Conservation (phyloP, 768 basidiomycete genomes). For the Imleria badia region DNA sequence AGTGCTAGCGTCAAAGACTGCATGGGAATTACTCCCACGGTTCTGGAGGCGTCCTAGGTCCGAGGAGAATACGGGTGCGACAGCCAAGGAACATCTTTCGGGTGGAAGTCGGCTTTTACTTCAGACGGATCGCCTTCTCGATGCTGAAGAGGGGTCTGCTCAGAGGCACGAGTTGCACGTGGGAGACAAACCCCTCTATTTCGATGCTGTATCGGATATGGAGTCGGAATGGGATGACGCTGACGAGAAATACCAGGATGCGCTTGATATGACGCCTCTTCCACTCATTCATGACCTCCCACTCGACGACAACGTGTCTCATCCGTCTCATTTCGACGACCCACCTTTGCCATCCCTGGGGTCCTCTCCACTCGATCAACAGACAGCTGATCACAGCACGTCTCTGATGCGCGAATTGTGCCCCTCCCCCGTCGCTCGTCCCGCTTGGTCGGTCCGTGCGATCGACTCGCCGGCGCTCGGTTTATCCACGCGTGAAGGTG, state of each 20-base stretch:
- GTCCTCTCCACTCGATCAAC: slow-evolving; percentile 7
- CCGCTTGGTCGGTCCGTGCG: slow-evolving; percentile 33
- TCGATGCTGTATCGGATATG: slow-evolving; percentile 17
- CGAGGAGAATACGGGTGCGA: background rate
- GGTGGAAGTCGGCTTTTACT: background rate
- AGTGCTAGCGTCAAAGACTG: slow-evolving; percentile 20
- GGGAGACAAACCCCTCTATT: slow-evolving; percentile 4
- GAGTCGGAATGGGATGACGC: slow-evolving; percentile 27
- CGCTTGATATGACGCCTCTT: slow-evolving; percentile 28
- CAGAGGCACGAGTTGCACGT: background rate
- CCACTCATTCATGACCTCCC: slow-evolving; percentile 20
- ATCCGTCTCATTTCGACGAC: slow-evolving; percentile 10
- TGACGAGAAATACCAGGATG: slow-evolving; percentile 34
- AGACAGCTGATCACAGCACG: slow-evolving; percentile 7
- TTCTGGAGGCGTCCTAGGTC: slow-evolving; percentile 10
- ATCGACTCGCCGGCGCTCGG: slow-evolving; percentile 22
- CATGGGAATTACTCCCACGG: slow-evolving; percentile 25
- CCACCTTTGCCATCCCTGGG: slow-evolving; percentile 8
- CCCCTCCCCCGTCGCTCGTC: slow-evolving; percentile 17
- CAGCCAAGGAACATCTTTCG: background rate
- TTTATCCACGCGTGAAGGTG: slow-evolving; percentile 8
- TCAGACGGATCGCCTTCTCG: background rate
- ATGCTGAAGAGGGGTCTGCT: slow-evolving; percentile 2
- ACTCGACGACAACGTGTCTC: slow-evolving; percentile 8
- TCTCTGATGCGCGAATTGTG: slow-evolving; percentile 15